Base-by-base conservation (phyloP, 768 basidiomycete species). In the Lactarius sanguifluus region DNA sequence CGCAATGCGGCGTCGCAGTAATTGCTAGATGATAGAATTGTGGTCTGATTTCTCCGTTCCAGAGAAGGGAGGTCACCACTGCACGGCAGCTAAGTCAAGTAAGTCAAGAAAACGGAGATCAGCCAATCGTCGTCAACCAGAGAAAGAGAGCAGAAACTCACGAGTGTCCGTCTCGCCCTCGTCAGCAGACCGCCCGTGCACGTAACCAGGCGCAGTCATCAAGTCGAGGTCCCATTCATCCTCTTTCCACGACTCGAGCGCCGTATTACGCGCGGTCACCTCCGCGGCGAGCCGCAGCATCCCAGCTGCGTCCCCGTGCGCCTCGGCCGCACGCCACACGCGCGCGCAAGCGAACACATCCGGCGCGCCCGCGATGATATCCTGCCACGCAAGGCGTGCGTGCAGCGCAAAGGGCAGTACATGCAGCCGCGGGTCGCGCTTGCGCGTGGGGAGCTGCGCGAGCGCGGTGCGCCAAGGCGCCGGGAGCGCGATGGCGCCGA, bases 221-320 rank as follows among this genome's bases (percentile, higher is more conserved):
- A 71, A 18, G 30, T 71, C 70, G 38, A 71, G 34, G 28, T 71
- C 70, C 70, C 70, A 71, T 36, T 71, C 70, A 2, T 61, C 69
- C 47, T 64, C 62, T 56, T 69, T 69, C 70, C 68, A 66, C 25
- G 64, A 55, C 10, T 62, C 59, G 25, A 71, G 65, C 59, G 55
- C 56, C 0, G 58, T 52, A 9, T 69, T 70, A 28, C 63, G 67
- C 28, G 50, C 7, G 5, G 34, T 57, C 13, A 40, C 62, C 28
- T 66, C 59, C n/a, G 20, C 58, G 20, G 58, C 62, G 4, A 67
- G 40, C 5, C 41, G 52, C 32, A 59, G 9, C 68, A 57, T 23
- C 50, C 50, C 55, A 1, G 34, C 6, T 20, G 54, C 40, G 15
- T 50, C 64, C 30, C 41, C 67, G 18, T 57, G 57, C 40, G 61